Percentiles rank a stretch among this genome's conserved stretches.
These are phyloP conservation scores for Phanerochaete carnosa DNA, from an alignment of 768 basidiomycete genomes.

Conservation along the genomic window DNA sequence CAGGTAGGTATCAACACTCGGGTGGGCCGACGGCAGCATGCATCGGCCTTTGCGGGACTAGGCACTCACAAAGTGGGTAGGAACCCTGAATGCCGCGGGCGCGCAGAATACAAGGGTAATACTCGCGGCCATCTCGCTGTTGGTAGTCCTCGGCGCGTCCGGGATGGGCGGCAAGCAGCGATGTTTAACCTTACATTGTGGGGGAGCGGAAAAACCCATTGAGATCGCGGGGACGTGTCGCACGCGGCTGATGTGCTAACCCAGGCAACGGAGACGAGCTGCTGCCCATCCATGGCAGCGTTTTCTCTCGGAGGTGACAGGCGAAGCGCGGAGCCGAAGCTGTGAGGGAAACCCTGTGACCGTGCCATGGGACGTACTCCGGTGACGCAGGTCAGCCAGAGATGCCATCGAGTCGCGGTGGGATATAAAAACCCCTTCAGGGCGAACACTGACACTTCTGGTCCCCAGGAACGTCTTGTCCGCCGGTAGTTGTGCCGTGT, in stretches of 20 bases:
- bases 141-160: background rate
- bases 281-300: conserved; percentile 4
- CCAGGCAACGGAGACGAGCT: conserved; percentile 12
- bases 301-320: conserved; percentile 2
- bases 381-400: conserved; percentile 12
- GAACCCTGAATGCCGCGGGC: background rate
- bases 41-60: background rate
- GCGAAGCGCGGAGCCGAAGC: background rate
- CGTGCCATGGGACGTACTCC: conserved; percentile 7
- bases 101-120: conserved; percentile 16
- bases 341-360: background rate
- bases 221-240: conserved; percentile 5
- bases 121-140: conserved; percentile 25
- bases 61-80: background rate
- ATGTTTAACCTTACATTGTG: conserved; percentile 21
- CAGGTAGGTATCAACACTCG: background rate
- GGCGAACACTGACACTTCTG: background rate
- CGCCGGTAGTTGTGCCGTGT: conserved; percentile 7
- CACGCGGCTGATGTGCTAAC: conserved; percentile 5
- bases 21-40: background rate
- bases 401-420: conserved; percentile 17
- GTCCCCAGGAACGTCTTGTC: background rate
- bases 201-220: conserved; percentile 23
- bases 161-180: conserved; percentile 18
- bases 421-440: conserved; percentile 22